A percentile compares a stretch with the other conserved stretches of the same genome.
Evolutionary conservation across 257 asterid genomes (phyloP).

Genomic region (Craterostigma plantagineum): DNA sequence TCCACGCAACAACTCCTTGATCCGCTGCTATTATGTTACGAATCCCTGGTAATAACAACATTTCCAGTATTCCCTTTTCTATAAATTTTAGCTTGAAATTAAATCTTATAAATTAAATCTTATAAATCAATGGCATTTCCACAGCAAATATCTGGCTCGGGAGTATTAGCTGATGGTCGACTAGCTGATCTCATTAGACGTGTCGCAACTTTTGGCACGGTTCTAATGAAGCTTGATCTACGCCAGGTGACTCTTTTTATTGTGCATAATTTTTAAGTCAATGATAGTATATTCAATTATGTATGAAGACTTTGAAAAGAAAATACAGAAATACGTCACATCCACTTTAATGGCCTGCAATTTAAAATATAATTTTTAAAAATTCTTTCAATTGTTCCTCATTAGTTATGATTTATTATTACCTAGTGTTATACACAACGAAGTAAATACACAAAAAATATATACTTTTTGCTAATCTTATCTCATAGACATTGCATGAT

Average conservation of each 20-base stretch:
- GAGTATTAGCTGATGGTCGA: slow-evolving; percentile 83
- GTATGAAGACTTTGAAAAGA: too few relatives aligned
- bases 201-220: slow-evolving; percentile 84
- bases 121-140: slow-evolving; percentile 8
- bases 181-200: slow-evolving; percentile 87
- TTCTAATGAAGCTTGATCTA: slow-evolving; percentile 88
- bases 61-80: background rate
- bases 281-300: background rate
- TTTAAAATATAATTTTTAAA: too few relatives aligned
- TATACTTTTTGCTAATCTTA: too few relatives aligned
- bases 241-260: slow-evolving; percentile 96
- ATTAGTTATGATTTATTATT: too few relatives aligned
- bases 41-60: slow-evolving; percentile 58
- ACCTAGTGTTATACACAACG: too few relatives aligned
- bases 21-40: slow-evolving; percentile 78
- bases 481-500: too few relatives aligned
- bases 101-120: too few relatives aligned
- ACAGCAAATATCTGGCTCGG: slow-evolving; percentile 86
- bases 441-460: too few relatives aligned
- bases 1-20: slow-evolving; percentile 76
- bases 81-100: background rate
- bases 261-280: background rate
- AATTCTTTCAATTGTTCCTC: too few relatives aligned
- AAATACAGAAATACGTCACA: too few relatives aligned
- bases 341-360: too few relatives aligned